Evolutionary conservation across 2,329 filamentous ascomycete species (phyloP).

Genomic region (Aspergillus sp.): DNA sequence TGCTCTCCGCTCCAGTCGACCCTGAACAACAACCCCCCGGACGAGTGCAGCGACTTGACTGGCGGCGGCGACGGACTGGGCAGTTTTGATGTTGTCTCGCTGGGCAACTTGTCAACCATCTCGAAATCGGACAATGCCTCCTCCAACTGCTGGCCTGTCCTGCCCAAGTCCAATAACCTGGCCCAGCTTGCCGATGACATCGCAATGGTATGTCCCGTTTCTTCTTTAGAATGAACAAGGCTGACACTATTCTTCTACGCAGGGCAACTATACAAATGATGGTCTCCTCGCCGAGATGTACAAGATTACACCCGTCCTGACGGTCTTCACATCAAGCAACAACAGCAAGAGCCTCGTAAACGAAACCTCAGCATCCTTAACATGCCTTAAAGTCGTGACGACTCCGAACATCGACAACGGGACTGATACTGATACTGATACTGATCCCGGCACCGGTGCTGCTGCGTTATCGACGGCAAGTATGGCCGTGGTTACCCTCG

Average conservation of each 20-base stretch:
- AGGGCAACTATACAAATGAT: slow-evolving; percentile 8
- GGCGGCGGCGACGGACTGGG: slow-evolving; percentile 7
- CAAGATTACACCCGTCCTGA: slow-evolving; percentile 17
- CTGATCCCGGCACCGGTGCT: background rate
- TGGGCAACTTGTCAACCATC: slow-evolving; percentile 1
- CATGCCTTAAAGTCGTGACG: slow-evolving; percentile 18
- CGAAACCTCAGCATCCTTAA: slow-evolving; percentile 16
- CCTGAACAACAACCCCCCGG: background rate
- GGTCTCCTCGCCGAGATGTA: slow-evolving; percentile 10
- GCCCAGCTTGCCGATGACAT: slow-evolving; percentile 4
- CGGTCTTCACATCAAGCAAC: slow-evolving; percentile 10
- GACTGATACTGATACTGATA: background rate
- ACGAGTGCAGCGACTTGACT: slow-evolving; percentile 7
- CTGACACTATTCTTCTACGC: background rate
- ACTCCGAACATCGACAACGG: background rate
- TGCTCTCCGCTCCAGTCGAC: slow-evolving; percentile 1
- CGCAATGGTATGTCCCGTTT: background rate
- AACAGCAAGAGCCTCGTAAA: slow-evolving; percentile 11
- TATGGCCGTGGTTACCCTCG: background rate
- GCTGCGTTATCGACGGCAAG: background rate
- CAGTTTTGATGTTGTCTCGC: slow-evolving; percentile 9
- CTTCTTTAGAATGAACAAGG: background rate
- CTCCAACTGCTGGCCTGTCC: slow-evolving; percentile 15
- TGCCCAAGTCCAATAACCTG: slow-evolving; percentile 12
- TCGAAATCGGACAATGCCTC: slow-evolving; percentile 1